Percentiles rank a stretch among this genome's conserved stretches.
phyloP scores from a whole-genome alignment of 1,284 basidiomycete genomes.

The Cutaneotrichosporon spelunceum region DNA sequence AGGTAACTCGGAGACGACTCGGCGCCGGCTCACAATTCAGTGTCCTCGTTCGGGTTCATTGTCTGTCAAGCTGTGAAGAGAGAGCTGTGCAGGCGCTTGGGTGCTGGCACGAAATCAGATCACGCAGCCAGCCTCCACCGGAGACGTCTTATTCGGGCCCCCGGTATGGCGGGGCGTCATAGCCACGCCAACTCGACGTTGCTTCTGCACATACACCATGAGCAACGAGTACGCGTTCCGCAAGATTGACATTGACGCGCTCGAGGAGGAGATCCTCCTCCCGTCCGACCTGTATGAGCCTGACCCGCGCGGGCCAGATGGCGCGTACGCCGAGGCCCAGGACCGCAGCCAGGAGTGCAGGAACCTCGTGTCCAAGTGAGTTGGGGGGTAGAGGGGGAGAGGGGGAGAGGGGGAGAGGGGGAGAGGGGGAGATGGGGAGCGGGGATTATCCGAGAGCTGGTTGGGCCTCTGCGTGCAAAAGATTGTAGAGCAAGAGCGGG shows the following conservation, averaged over 20 bases:
- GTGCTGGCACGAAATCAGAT: neutral
- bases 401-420: neutral
- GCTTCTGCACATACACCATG: conserved; percentile 54
- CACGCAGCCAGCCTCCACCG: neutral
- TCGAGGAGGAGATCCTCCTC: conserved; percentile 82
- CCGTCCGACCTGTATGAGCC: conserved; percentile 82
- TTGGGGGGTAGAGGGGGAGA: conserved; percentile 9
- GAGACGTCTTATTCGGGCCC: neutral
- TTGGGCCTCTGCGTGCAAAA: no score
- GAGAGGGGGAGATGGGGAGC: neutral
- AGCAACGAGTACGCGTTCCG: conserved; percentile 66
- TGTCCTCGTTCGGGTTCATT: conserved; percentile 77
- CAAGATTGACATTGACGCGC: conserved; percentile 84
- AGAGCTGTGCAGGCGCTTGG: neutral
- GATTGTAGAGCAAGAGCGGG: no score
- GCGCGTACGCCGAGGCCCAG: conserved; percentile 72
- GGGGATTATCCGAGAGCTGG: neutral
- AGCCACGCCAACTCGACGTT: conserved; percentile 11
- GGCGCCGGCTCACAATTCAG: conserved; percentile 71
- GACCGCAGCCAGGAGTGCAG: conserved; percentile 71
- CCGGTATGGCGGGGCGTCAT: conserved; percentile 9
- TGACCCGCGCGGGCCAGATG: conserved; percentile 73
- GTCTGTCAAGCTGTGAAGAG: conserved; percentile 51
- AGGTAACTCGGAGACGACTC: conserved; percentile 1
- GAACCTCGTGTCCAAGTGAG: conserved; percentile 67